Evolutionary conservation across 805 yeast species (phyloP).

Genomic region (Candida xyloterini): DNA sequence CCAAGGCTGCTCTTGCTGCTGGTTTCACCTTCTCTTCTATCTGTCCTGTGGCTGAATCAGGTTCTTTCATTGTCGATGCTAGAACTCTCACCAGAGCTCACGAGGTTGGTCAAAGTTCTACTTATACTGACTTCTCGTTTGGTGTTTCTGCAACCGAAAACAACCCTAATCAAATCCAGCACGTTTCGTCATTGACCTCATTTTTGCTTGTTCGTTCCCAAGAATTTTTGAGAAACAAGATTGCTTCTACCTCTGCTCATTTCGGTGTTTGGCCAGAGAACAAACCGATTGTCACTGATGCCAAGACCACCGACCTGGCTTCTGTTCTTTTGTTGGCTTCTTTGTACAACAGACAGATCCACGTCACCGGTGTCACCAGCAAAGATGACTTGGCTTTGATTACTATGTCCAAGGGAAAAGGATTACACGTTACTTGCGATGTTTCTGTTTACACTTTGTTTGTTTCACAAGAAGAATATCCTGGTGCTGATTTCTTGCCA

Average conservation of each 20-base stretch:
- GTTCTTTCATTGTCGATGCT: constrained; percentile 62
- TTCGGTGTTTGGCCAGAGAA: constrained; percentile 78
- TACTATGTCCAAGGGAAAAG: constrained; percentile 79
- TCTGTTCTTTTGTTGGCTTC: constrained; percentile 87
- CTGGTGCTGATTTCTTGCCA: constrained; percentile 72
- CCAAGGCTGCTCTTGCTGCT: constrained; percentile 70
- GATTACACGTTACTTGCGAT: constrained; percentile 83
- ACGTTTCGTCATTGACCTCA: constrained; percentile 64
- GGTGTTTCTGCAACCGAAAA: constrained; percentile 78
- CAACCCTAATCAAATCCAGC: constrained; percentile 60
- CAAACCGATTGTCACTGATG: constrained; percentile 89
- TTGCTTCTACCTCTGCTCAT: constrained; percentile 76
- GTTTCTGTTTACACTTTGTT: constrained; percentile 79
- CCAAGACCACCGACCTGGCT: constrained; percentile 89
- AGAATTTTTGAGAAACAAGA: constrained; percentile 63
- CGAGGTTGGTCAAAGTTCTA: constrained; percentile 50
- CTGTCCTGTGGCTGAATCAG: constrained; percentile 66
- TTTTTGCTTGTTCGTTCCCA: constrained; percentile 80
- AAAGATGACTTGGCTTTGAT: constrained; percentile 81
- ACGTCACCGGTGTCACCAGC: constrained; percentile 80
- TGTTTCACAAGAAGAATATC: constrained; percentile 67
- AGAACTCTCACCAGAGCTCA: constrained; percentile 64
- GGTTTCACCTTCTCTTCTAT: constrained; percentile 88
- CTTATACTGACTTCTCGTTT: constrained; percentile 79
- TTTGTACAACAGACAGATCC: constrained; percentile 78